A percentile compares a stretch with the other conserved stretches of the same genome.
phyloP scores from a whole-genome alignment of 768 basidiomycete species.

The Thelephora aurantiotincta region DNA sequence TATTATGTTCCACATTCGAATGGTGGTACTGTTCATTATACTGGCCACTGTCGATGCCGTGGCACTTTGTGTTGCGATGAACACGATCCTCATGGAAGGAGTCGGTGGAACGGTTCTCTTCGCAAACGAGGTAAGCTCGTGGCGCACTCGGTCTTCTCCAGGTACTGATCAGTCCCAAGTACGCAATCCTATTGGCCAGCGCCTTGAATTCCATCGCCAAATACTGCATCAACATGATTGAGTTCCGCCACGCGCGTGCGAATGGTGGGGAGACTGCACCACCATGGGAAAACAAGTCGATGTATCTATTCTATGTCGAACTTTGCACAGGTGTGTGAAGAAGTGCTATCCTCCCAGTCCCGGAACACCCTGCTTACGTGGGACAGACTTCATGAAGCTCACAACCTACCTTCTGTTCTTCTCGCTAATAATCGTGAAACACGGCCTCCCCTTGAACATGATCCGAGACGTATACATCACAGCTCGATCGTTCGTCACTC shows the following conservation, averaged over 20 bases:
- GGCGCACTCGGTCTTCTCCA: constrained; percentile 3
- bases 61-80: constrained; percentile 70
- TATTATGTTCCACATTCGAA: constrained; percentile 72
- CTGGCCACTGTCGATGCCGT: constrained; percentile 62
- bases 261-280: constrained; percentile 77
- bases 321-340: constrained; percentile 63
- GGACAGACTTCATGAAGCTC: constrained; percentile 85
- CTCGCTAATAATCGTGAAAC: constrained; percentile 83
- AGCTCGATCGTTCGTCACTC: constrained; percentile 78
- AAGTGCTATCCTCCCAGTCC: not conserved
- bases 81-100: constrained; percentile 65
- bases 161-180: constrained; percentile 30
- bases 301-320: constrained; percentile 94
- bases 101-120: constrained; percentile 91
- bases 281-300: constrained; percentile 96
- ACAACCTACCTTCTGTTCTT: constrained; percentile 90
- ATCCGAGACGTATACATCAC: constrained; percentile 96
- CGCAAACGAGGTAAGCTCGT: constrained; percentile 66
- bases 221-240: constrained; percentile 70
- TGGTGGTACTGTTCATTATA: constrained; percentile 58
- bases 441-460: constrained; percentile 92
- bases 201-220: constrained; percentile 67
- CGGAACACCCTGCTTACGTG: constrained; percentile 4
- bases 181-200: constrained; percentile 77
- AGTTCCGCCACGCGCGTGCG: constrained; percentile 63